Base-by-base conservation (phyloP, 78 protist species). In the Polysphondylium violaceum region DNA sequence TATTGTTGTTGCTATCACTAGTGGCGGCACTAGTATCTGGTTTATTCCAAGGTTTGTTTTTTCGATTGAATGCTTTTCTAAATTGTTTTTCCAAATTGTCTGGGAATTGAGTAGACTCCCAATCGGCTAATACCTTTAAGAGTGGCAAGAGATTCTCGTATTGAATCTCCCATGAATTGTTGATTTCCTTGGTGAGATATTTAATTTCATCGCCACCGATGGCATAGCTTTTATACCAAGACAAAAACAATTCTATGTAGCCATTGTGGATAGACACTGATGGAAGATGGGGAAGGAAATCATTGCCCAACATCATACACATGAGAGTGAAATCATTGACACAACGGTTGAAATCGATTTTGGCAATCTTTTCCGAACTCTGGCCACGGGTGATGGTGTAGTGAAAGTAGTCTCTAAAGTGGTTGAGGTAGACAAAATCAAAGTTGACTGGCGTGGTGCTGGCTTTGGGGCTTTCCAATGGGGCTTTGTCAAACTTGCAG, bases 271-370 rank as follows among this genome's bases (percentile, higher is more conserved):
- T 99, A 8, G 77, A 94, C 40, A 99, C 68, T 8, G 97, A 47
- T 11, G 99, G 99, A n/a, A 98, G 33, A 75, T 96, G 98, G 17
- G 99, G 99, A 12, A 98, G 76, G 68, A 99, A 99, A 76, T 99
- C 99, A 78, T 99, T 99, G 8, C 99, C 99, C 1, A 95, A 89
- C 25, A 98, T 90, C 92, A 96, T 96, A 92, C 99, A 98, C 35
- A 99, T 50, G 41, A 98, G 91, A 63, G 98, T 92, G 31, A 95
- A 97, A 67, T 99, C 99, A 86, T 99, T 99, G 56, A 99, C 55
- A 29, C 88, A 14, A 0, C 98, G 29, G 81, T 99, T 98, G n/a
- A 95, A 50, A 61, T 97, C 89, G 58, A 79, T 43, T 7, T 16
- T 23, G 9, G 29, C 38, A 2, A 12, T 11, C 1, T 31, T 17